Evolutionary conservation across 1,139 yeast genomes (phyloP).

Genomic region (Sugiyamaella novakii): DNA sequence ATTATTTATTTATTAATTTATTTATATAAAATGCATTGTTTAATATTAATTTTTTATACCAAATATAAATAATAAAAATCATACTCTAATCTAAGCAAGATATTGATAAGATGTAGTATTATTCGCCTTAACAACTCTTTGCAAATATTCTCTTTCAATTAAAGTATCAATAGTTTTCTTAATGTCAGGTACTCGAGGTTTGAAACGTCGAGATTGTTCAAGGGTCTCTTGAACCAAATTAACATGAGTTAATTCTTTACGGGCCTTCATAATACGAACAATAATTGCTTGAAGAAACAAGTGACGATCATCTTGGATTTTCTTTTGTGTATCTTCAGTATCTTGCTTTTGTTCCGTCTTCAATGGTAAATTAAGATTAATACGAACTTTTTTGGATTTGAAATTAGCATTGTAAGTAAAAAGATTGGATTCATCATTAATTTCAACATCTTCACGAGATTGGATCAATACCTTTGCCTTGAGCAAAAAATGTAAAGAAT

Average conservation of each 20-base stretch:
- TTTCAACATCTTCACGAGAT: conserved; percentile 46
- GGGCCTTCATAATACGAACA: conserved; percentile 94
- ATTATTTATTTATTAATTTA: conserved; percentile 3
- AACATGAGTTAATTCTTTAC: conserved; percentile 77
- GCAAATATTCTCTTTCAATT: conserved; percentile 83
- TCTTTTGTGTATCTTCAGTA: conserved; percentile 78
- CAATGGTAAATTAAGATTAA: conserved; percentile 82
- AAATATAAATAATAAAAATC: conserved; percentile 8
- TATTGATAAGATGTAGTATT: conserved; percentile 56
- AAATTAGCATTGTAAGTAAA: conserved; percentile 79
- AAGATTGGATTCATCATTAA: conserved; percentile 51
- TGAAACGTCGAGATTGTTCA: conserved; percentile 83
- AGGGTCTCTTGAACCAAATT: conserved; percentile 85
- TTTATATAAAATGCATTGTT: conserved; percentile 1
- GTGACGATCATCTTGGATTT: conserved; percentile 84
- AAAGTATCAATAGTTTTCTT: conserved; percentile 83
- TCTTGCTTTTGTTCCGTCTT: conserved; percentile 78
- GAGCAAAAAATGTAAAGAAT: conserved; percentile 74
- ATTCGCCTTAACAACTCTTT: conserved; percentile 53
- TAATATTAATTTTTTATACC: background rate
- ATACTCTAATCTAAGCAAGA: too few species aligned
- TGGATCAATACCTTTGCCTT: conserved; percentile 76
- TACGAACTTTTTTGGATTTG: conserved; percentile 79
- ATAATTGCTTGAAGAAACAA: conserved; percentile 88
- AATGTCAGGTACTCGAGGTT: conserved; percentile 81